phyloP scores from a whole-genome alignment of 306 rosid species.

The Pyrus bretschneideri region DNA sequence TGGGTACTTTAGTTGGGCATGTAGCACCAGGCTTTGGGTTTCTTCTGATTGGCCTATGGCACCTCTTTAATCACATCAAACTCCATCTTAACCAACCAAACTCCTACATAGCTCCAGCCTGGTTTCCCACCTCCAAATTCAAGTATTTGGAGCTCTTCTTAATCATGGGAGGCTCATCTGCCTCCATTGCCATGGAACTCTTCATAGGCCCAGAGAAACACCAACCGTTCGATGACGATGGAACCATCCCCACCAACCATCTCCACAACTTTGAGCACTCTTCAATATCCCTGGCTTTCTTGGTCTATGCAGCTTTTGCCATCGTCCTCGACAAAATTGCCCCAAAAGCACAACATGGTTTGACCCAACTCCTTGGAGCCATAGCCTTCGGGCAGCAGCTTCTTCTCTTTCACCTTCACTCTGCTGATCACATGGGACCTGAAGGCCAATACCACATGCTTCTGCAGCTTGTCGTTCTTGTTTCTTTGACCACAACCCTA shows the following conservation, averaged over 20 bases:
- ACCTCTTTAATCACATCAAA: conserved; percentile 67
- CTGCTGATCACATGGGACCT: conserved; percentile 70
- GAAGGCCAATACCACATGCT: conserved; percentile 80
- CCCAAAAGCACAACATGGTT: neutral
- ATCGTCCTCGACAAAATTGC: conserved; percentile 39
- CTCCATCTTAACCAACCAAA: conserved; percentile 42
- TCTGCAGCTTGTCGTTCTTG: conserved; percentile 35
- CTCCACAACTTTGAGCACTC: conserved; percentile 87
- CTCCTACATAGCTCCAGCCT: conserved; percentile 37
- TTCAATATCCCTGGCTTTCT: conserved; percentile 51
- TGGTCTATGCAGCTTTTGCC: conserved; percentile 43
- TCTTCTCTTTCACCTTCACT: conserved; percentile 69
- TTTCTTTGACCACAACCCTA: conserved; percentile 42
- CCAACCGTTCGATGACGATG: conserved; percentile 64
- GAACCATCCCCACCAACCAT: conserved; percentile 75
- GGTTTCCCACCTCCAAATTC: conserved; percentile 58
- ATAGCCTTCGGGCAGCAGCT: conserved; percentile 64
- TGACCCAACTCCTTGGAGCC: conserved; percentile 53
- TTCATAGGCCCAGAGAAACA: conserved; percentile 58
- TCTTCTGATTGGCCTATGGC: conserved; percentile 73
- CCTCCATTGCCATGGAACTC: conserved; percentile 74
- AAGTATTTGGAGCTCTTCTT: conserved; percentile 52
- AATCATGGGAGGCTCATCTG: conserved; percentile 37
- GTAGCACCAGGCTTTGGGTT: conserved; percentile 81
- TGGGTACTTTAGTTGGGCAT: conserved; percentile 80